A percentile compares a stretch with the other conserved stretches of the same genome.
Conservation (phyloP, 805 yeast genomes). For the Candida qinlingensis region DNA sequence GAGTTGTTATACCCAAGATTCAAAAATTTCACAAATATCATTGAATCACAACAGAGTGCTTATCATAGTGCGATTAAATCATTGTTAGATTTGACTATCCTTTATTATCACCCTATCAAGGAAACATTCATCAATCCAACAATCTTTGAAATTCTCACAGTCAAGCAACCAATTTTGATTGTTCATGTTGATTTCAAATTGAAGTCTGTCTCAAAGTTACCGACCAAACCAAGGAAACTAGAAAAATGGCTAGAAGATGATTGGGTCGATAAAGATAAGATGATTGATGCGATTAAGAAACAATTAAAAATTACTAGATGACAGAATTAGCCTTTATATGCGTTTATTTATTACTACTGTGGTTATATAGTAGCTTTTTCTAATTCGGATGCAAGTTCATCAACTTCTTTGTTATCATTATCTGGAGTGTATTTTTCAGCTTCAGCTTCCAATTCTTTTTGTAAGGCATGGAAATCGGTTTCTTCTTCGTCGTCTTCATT, state of each 20-base stretch:
- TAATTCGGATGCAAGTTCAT: slow-evolving; percentile 53
- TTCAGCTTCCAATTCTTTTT: slow-evolving; percentile 35
- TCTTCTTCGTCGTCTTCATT: slow-evolving; percentile 39
- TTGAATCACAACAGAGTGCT: slow-evolving; percentile 18
- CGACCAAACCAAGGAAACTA: slow-evolving; percentile 46
- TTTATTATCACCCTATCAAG: slow-evolving; percentile 32
- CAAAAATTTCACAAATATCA: slow-evolving; percentile 46
- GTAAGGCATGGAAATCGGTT: slow-evolving; percentile 24
- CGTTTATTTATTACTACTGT: not conserved
- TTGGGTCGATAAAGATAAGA: slow-evolving; percentile 68
- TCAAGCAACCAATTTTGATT: slow-evolving; percentile 26
- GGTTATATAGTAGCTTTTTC: slow-evolving; percentile 44
- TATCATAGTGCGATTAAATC: slow-evolving; percentile 13
- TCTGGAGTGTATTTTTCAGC: slow-evolving; percentile 38
- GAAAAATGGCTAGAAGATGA: slow-evolving; percentile 72
- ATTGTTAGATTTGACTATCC: slow-evolving; percentile 31
- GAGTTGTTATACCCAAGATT: slow-evolving; percentile 77
- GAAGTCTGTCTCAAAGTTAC: slow-evolving; percentile 40
- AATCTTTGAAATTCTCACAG: slow-evolving; percentile 32
- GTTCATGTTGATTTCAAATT: slow-evolving; percentile 21
- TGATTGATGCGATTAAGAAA: slow-evolving; percentile 35
- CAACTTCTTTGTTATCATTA: slow-evolving; percentile 41
- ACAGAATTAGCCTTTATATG: not conserved
- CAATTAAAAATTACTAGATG: slow-evolving; percentile 22
- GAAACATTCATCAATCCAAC: slow-evolving; percentile 31